These are phyloP conservation scores for Pseudozyma hubeiensis DNA, from an alignment of 1,284 basidiomycete species.

Conservation along the genomic window DNA sequence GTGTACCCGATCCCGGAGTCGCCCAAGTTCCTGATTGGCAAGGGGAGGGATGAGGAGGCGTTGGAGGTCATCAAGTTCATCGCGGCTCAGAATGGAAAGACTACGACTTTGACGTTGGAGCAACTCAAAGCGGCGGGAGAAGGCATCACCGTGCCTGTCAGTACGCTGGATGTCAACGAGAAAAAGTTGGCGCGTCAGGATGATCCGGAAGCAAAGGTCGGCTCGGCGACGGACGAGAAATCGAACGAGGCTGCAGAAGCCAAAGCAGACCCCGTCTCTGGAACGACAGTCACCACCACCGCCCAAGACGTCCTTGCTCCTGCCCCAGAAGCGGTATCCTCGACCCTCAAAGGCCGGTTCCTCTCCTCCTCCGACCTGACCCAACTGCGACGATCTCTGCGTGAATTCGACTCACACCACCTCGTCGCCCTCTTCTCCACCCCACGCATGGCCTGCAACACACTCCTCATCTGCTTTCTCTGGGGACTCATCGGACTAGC, in stretches of 20 bases:
- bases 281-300: not conserved
- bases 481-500: constrained; percentile 80
- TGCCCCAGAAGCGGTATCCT: not conserved
- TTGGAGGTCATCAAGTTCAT: constrained; percentile 78
- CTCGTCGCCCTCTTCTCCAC: constrained; percentile 76
- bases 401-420: constrained; percentile 70
- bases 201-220: constrained; percentile 28
- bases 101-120: constrained; percentile 50
- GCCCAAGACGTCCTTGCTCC: not conserved
- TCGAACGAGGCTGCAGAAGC: constrained; percentile 18
- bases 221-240: constrained; percentile 70
- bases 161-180: constrained; percentile 70
- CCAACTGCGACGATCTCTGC: constrained; percentile 26
- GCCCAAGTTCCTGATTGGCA: constrained; percentile 78
- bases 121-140: constrained; percentile 54
- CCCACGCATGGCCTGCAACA: constrained; percentile 75
- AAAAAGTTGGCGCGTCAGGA: constrained; percentile 48
- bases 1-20: constrained; percentile 74
- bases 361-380: constrained; percentile 28
- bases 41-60: constrained; percentile 78
- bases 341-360: constrained; percentile 18
- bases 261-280: not conserved
- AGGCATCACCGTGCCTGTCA: constrained; percentile 46
- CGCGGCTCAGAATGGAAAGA: constrained; percentile 77
- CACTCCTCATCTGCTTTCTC: constrained; percentile 74